A percentile compares a stretch with the other conserved stretches of the same genome.
Conservation (phyloP, 2,329 filamentous ascomycete genomes). For the Talaromyces sp. region DNA sequence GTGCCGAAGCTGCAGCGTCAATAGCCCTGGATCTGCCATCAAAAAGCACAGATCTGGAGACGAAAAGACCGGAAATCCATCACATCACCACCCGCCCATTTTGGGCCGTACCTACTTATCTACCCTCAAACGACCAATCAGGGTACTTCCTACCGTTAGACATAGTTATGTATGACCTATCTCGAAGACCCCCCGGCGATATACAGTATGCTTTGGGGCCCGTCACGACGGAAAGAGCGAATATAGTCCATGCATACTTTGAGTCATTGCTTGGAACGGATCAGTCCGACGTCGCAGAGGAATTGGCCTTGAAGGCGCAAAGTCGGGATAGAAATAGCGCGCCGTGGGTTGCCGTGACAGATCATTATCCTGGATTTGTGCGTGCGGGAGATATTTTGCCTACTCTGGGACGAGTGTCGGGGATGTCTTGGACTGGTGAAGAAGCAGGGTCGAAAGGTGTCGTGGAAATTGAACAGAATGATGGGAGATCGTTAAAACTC, state of each 20-base stretch:
- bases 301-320: slow-evolving; percentile 36
- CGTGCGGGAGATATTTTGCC: slow-evolving; percentile 51
- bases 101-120: slow-evolving; percentile 64
- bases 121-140: slow-evolving; percentile 39
- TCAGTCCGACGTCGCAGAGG: slow-evolving; percentile 39
- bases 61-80: slow-evolving; percentile 49
- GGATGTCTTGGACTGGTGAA: neutral
- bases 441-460: neutral
- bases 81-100: slow-evolving; percentile 67
- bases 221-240: slow-evolving; percentile 57
- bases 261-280: slow-evolving; percentile 43
- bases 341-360: slow-evolving; percentile 65
- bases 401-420: neutral
- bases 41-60: slow-evolving; percentile 41
- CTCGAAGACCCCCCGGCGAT: slow-evolving; percentile 55
- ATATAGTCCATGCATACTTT: slow-evolving; percentile 51
- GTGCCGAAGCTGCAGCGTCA: slow-evolving; percentile 70
- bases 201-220: slow-evolving; percentile 64
- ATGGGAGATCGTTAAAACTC: slow-evolving; percentile 44
- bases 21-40: slow-evolving; percentile 70
- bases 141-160: slow-evolving; percentile 68
- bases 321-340: slow-evolving; percentile 48
- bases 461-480: neutral
- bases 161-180: slow-evolving; percentile 67
- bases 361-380: slow-evolving; percentile 71